Evolutionary conservation across 352 stramenopile genomes (phyloP).

Genomic region (Globisporangium mamillatum): DNA sequence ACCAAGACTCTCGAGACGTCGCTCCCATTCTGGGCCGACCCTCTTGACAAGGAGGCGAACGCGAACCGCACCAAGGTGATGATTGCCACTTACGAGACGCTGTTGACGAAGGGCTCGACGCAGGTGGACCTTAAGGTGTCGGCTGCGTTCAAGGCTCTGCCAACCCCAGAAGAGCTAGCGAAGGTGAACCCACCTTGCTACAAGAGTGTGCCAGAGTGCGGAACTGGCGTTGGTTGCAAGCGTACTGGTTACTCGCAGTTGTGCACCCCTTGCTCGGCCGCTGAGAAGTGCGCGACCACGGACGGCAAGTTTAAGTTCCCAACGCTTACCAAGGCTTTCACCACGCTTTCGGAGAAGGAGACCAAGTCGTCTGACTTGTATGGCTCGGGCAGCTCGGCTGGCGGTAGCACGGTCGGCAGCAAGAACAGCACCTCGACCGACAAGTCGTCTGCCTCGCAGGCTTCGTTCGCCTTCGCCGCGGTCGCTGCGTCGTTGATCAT

Average conservation of each 20-base stretch:
- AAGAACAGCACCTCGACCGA: slow-evolving; percentile 6
- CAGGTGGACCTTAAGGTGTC: slow-evolving; percentile 40
- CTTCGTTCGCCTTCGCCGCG: slow-evolving; percentile 1
- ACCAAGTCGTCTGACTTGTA: slow-evolving; percentile 25
- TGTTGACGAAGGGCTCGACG: slow-evolving; percentile 35
- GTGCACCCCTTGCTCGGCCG: slow-evolving; percentile 48
- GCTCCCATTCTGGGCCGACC: slow-evolving; percentile 66
- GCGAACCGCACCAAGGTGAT: slow-evolving; percentile 41
- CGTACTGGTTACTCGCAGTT: slow-evolving; percentile 69
- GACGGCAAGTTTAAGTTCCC: slow-evolving; percentile 60
- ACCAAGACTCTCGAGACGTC: slow-evolving; percentile 38
- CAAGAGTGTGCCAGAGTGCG: slow-evolving; percentile 50
- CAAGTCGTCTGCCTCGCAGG: slow-evolving; percentile 4
- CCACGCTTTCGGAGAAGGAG: slow-evolving; percentile 35
- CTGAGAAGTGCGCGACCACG: slow-evolving; percentile 34
- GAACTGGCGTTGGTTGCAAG: slow-evolving; percentile 54
- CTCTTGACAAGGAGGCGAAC: slow-evolving; percentile 55
- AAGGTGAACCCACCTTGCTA: slow-evolving; percentile 69
- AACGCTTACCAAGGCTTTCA: slow-evolving; percentile 53
- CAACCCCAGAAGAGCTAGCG: slow-evolving; percentile 40
- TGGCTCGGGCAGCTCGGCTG: not conserved
- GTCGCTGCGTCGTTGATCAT: slow-evolving; percentile 6
- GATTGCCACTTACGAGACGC: slow-evolving; percentile 47
- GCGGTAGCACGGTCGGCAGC: not conserved
- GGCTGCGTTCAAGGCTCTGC: slow-evolving; percentile 43